Percentiles rank a stretch among this genome's conserved stretches.
phyloP scores from a whole-genome alignment of 192 early-diverging fungal species.

The Coemansia sp. region DNA sequence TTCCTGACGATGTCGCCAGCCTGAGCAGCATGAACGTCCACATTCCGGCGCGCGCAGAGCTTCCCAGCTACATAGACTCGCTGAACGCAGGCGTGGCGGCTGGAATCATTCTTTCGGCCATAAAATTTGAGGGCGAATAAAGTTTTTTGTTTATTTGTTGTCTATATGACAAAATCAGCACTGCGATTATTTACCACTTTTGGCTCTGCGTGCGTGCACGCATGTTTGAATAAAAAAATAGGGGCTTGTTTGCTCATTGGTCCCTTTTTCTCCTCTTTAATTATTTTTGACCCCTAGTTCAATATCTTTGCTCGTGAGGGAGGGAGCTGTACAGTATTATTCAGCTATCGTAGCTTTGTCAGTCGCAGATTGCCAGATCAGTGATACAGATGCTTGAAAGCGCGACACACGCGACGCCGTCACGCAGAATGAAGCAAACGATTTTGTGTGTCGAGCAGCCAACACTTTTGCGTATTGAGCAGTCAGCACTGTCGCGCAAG shows the following conservation, averaged over 20 bases:
- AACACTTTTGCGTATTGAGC: too few species aligned
- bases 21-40: constrained; percentile 31
- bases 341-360: not conserved
- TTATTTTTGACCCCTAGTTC: too few species aligned
- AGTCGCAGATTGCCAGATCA: not conserved
- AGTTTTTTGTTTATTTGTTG: constrained; percentile 1
- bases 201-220: not conserved
- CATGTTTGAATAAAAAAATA: too few species aligned
- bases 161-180: not conserved
- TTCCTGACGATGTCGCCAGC: constrained; percentile 6
- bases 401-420: not conserved
- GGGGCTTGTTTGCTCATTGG: too few species aligned
- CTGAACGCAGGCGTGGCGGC: constrained; percentile 54
- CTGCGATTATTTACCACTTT: not conserved
- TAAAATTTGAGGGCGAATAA: constrained; percentile 19
- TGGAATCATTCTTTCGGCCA: constrained; percentile 27
- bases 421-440: not conserved
- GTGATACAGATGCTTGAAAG: not conserved
- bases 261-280: too few species aligned
- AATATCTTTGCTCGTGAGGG: not conserved
- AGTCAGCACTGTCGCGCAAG: not conserved
- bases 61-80: constrained; percentile 36
- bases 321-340: not conserved
- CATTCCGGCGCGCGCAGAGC: constrained; percentile 25
- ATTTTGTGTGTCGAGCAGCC: too few species aligned